Percentiles rank a stretch among this genome's conserved stretches.
phyloP scores from a whole-genome alignment of 495 filamentous ascomycete genomes.

The Pseudevernia furfuracea region DNA sequence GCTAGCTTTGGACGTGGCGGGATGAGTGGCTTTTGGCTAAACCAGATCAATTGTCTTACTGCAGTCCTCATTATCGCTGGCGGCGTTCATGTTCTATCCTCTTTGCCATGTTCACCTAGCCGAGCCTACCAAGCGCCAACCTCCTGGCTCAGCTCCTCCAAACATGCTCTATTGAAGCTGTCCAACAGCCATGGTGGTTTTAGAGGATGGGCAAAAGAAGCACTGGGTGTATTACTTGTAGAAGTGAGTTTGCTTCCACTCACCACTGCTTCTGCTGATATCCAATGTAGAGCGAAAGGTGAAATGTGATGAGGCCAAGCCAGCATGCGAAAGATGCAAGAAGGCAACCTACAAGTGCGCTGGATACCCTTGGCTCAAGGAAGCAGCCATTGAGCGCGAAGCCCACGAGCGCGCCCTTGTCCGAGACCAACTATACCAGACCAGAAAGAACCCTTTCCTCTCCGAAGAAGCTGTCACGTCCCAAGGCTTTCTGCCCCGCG shows the following conservation, averaged over 20 bases:
- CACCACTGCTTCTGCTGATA: neutral
- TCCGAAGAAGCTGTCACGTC: neutral
- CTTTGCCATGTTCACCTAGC: neutral
- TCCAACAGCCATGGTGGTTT: slow-evolving; percentile 3
- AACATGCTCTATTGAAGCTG: slow-evolving; percentile 1
- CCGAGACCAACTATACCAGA: neutral
- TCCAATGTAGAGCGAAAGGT: slow-evolving; percentile 33
- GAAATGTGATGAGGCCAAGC: slow-evolving; percentile 31
- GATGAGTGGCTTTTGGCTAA: neutral
- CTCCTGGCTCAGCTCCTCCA: neutral
- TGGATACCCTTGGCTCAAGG: slow-evolving; percentile 16
- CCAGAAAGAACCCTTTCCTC: neutral
- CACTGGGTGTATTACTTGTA: slow-evolving; percentile 41
- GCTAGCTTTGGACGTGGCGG: neutral
- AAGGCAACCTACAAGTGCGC: slow-evolving; percentile 18
- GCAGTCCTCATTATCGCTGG: neutral
- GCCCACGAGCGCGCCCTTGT: slow-evolving; percentile 5
- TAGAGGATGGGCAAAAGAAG: slow-evolving; percentile 26
- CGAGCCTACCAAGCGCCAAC: neutral
- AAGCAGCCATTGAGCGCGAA: neutral
- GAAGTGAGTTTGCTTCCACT: slow-evolving; percentile 13
- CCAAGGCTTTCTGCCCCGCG: slow-evolving; percentile 7
- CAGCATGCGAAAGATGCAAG: slow-evolving; percentile 12
- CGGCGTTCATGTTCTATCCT: too few relatives aligned
- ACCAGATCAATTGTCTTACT: neutral